These are phyloP conservation scores for Sordariomycetes sp. DNA, from an alignment of 2,329 filamentous ascomycete genomes.

Conservation along the genomic window DNA sequence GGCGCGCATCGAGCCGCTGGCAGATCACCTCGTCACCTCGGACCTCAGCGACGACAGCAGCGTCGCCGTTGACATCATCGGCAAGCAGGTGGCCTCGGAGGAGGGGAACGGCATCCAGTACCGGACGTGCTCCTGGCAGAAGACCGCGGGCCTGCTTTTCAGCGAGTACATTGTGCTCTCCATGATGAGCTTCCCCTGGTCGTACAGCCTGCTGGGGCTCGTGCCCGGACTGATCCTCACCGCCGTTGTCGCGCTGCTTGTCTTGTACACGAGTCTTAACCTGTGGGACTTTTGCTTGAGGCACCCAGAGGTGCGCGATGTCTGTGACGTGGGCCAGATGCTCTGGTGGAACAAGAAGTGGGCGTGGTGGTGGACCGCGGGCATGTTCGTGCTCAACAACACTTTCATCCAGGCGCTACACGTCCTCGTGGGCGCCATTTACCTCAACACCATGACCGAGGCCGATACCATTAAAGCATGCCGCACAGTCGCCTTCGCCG, in stretches of 20 bases:
- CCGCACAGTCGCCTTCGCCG: slow-evolving; percentile 63
- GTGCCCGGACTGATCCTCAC: slow-evolving; percentile 80
- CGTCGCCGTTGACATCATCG: slow-evolving; percentile 18
- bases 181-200: slow-evolving; percentile 95
- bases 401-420: slow-evolving; percentile 81
- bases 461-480: slow-evolving; percentile 44
- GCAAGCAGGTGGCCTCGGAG: slow-evolving; percentile 66
- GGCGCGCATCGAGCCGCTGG: slow-evolving; percentile 38
- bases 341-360: slow-evolving; percentile 78
- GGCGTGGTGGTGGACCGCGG: slow-evolving; percentile 57
- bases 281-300: slow-evolving; percentile 66
- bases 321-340: slow-evolving; percentile 93
- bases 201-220: slow-evolving; percentile 77
- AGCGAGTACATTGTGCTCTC: slow-evolving; percentile 88
- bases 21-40: slow-evolving; percentile 20
- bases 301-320: slow-evolving; percentile 83
- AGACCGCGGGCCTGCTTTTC: slow-evolving; percentile 85
- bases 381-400: slow-evolving; percentile 92
- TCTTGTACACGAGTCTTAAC: slow-evolving; percentile 60
- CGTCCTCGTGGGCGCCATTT: slow-evolving; percentile 74
- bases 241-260: slow-evolving; percentile 62
- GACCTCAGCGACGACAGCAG: slow-evolving; percentile 32
- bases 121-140: slow-evolving; percentile 87
- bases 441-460: slow-evolving; percentile 78
- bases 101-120: slow-evolving; percentile 77